Evolutionary conservation across 2,329 filamentous ascomycete genomes (phyloP).

Genomic region (Epichloe sibirici): DNA sequence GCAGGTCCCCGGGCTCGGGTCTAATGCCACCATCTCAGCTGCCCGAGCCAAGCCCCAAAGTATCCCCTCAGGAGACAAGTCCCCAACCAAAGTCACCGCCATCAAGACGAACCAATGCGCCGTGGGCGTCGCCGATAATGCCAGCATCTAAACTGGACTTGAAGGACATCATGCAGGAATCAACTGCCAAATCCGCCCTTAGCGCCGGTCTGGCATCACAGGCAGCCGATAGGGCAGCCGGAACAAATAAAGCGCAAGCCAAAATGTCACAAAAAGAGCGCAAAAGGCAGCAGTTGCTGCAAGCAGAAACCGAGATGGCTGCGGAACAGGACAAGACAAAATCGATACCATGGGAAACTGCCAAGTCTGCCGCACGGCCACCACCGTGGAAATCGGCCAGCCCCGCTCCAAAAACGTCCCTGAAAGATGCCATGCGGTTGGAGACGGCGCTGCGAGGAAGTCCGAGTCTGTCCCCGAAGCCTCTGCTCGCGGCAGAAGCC

Average conservation of each 20-base stretch:
- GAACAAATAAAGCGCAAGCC: slow-evolving; percentile 24
- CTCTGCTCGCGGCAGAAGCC: slow-evolving; percentile 30
- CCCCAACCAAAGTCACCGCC: neutral
- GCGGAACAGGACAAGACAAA: slow-evolving; percentile 20
- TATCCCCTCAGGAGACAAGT: neutral
- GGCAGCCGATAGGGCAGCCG: slow-evolving; percentile 29
- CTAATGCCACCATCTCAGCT: neutral
- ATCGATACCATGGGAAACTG: slow-evolving; percentile 33
- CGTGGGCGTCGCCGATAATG: slow-evolving; percentile 39
- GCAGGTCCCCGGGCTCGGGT: neutral
- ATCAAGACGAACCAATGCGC: slow-evolving; percentile 20
- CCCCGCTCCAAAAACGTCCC: slow-evolving; percentile 33
- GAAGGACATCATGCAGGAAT: slow-evolving; percentile 59
- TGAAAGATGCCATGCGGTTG: slow-evolving; percentile 34
- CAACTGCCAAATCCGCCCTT: slow-evolving; percentile 39
- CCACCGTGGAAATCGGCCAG: slow-evolving; percentile 57
- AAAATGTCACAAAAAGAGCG: slow-evolving; percentile 88
- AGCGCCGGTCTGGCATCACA: slow-evolving; percentile 43
- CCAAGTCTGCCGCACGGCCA: slow-evolving; percentile 24
- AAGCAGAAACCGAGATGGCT: slow-evolving; percentile 34
- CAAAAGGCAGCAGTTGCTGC: slow-evolving; percentile 66
- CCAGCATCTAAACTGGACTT: slow-evolving; percentile 56
- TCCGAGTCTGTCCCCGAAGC: slow-evolving; percentile 24
- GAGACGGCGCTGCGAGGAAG: slow-evolving; percentile 16
- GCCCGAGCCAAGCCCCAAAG: neutral